These are phyloP conservation scores for Aspergillus carlsbadensis DNA, from an alignment of 495 filamentous ascomycete species.

Conservation along the genomic window DNA sequence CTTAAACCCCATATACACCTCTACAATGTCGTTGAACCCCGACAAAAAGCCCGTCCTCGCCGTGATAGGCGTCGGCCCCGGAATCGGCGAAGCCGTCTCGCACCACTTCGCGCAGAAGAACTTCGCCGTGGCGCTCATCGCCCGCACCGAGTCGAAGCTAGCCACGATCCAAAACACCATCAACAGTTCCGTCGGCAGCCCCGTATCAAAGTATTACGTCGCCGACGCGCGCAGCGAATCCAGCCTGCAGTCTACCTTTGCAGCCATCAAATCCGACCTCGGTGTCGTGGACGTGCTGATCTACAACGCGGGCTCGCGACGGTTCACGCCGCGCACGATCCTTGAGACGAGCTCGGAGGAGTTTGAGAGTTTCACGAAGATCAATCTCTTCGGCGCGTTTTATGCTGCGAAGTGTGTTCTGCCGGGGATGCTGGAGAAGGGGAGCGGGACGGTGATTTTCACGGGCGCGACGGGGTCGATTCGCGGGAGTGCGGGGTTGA, in stretches of 20 bases:
- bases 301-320: constrained; percentile 31
- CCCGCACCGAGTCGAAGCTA: constrained; percentile 29
- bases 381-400: constrained; percentile 34
- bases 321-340: constrained; percentile 23
- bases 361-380: constrained; percentile 28
- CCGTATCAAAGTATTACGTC: constrained; percentile 25
- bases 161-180: constrained; percentile 21
- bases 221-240: constrained; percentile 25
- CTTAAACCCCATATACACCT: neutral
- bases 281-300: constrained; percentile 27
- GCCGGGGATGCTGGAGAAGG: constrained; percentile 27
- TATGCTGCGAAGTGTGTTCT: constrained; percentile 27
- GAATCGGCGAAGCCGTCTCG: constrained; percentile 33
- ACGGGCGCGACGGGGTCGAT: constrained; percentile 32
- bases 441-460: constrained; percentile 28
- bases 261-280: constrained; percentile 21
- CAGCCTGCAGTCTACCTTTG: constrained; percentile 22
- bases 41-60: constrained; percentile 25
- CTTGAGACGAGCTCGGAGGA: constrained; percentile 30
- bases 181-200: constrained; percentile 9
- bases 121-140: constrained; percentile 27
- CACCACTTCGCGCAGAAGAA: constrained; percentile 27
- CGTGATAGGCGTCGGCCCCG: constrained; percentile 31
- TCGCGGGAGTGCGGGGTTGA: constrained; percentile 24
- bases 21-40: constrained; percentile 14